Evolutionary conservation across 352 stramenopile genomes (phyloP).

Genomic region (Phytophthora megakarya): DNA sequence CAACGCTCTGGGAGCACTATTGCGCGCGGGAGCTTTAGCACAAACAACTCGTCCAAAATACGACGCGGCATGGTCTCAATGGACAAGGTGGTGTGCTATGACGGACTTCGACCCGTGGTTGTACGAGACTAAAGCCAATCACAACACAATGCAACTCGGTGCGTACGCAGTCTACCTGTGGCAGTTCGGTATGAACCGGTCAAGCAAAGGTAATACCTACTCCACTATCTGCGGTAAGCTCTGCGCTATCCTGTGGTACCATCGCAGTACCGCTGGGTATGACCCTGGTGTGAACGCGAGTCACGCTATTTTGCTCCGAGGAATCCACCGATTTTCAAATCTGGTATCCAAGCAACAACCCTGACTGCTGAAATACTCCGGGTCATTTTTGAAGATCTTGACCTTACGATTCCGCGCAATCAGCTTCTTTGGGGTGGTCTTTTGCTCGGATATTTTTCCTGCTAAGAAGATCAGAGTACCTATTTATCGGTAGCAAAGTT

Average conservation of each 20-base stretch:
- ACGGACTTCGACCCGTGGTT: conserved; percentile 7
- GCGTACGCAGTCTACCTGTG: conserved; percentile 25
- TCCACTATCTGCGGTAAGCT: conserved; percentile 28
- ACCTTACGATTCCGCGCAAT: too few species aligned
- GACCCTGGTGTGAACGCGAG: not conserved
- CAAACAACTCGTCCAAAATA: not conserved
- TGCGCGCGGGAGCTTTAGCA: conserved; percentile 10
- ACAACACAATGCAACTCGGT: conserved; percentile 9
- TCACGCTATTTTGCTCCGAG: too few species aligned
- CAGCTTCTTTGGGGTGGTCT: too few species aligned
- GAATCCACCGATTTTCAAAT: conserved; percentile 12
- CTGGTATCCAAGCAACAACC: not conserved
- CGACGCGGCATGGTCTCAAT: not conserved
- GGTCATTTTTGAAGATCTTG: too few species aligned
- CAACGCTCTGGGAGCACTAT: conserved; percentile 1
- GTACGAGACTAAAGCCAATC: not conserved
- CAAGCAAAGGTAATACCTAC: conserved; percentile 16
- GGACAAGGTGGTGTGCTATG: not conserved
- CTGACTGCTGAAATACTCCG: too few species aligned
- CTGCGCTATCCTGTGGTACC: conserved; percentile 18
- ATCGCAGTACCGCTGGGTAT: conserved; percentile 12
- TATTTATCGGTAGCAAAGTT: too few species aligned
- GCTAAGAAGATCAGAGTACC: too few species aligned
- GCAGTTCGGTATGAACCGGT: conserved; percentile 17
- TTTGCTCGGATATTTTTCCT: too few species aligned